phyloP scores from a whole-genome alignment of 306 rosid species.

The Dryas alaskensis region DNA sequence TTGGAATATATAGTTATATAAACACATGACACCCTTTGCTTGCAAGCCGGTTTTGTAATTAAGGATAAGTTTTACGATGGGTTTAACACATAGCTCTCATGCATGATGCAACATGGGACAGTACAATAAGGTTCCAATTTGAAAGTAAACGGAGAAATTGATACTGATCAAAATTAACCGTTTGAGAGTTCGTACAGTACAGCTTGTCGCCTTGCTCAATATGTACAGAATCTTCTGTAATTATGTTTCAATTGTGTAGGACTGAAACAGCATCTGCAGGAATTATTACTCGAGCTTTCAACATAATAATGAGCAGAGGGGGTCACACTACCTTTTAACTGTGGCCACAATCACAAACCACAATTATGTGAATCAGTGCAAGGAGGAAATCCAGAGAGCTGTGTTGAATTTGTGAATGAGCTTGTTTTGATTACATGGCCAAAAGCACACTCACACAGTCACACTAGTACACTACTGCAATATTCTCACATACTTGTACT shows the following conservation, averaged over 20 bases:
- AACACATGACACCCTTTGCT: too few relatives aligned
- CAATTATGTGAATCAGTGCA: neutral
- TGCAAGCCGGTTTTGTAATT: too few relatives aligned
- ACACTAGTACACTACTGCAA: neutral
- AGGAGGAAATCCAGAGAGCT: neutral
- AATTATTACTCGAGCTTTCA: conserved; percentile 19
- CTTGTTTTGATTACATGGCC: neutral
- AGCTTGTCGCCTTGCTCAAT: too few relatives aligned
- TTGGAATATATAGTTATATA: too few relatives aligned
- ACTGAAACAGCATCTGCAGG: neutral
- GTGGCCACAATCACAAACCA: conserved; percentile 16
- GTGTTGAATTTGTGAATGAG: neutral
- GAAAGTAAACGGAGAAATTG: neutral
- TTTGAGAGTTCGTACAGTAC: too few relatives aligned
- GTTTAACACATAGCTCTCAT: too few relatives aligned
- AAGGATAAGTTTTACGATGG: too few relatives aligned
- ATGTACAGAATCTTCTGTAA: neutral
- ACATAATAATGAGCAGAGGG: conserved; percentile 16
- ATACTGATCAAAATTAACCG: neutral
- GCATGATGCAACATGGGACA: too few relatives aligned
- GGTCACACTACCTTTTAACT: neutral
- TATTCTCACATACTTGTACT: neutral
- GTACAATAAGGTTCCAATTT: neutral
- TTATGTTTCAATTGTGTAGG: neutral
- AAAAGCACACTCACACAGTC: neutral